Conservation (phyloP, 257 asterid species). For the Ilex asprella region DNA sequence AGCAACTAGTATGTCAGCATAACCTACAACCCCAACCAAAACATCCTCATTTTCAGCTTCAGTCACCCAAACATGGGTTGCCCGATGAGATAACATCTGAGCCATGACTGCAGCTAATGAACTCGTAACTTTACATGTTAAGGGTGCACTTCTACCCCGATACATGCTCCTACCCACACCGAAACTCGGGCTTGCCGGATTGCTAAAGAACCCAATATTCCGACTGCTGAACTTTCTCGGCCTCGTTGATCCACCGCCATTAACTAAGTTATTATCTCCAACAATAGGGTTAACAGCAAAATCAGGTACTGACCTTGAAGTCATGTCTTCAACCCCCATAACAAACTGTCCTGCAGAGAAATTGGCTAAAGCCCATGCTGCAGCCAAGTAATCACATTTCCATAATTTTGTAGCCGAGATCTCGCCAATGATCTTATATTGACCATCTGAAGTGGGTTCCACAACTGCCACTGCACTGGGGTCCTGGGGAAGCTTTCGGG, state of each 20-base stretch:
- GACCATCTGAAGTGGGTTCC: constrained; percentile 53
- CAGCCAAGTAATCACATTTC: constrained; percentile 80
- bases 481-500: constrained; percentile 48
- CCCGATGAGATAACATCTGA: constrained; percentile 94
- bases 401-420: constrained; percentile 81
- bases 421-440: constrained; percentile 67
- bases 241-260: constrained; percentile 23
- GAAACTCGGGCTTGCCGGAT: constrained; percentile 30
- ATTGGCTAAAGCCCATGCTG: constrained; percentile 93
- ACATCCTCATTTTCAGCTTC: constrained; percentile 63
- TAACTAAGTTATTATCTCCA: constrained; percentile 28
- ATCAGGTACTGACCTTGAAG: constrained; percentile 37
- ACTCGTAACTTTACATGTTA: constrained; percentile 73
- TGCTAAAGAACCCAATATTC: constrained; percentile 67
- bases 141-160: constrained; percentile 86
- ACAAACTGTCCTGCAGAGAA: constrained; percentile 85
- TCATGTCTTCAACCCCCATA: constrained; percentile 80
- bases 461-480: constrained; percentile 88
- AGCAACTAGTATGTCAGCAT: constrained; percentile 77
- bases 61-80: constrained; percentile 96
- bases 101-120: constrained; percentile 98
- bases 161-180: constrained; percentile 74
- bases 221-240: constrained; percentile 64
- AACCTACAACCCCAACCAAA: constrained; percentile 84
- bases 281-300: constrained; percentile 17